Evolutionary conservation across 306 rosid species (phyloP).

Genomic region (Hylodesmum podocarpum): DNA sequence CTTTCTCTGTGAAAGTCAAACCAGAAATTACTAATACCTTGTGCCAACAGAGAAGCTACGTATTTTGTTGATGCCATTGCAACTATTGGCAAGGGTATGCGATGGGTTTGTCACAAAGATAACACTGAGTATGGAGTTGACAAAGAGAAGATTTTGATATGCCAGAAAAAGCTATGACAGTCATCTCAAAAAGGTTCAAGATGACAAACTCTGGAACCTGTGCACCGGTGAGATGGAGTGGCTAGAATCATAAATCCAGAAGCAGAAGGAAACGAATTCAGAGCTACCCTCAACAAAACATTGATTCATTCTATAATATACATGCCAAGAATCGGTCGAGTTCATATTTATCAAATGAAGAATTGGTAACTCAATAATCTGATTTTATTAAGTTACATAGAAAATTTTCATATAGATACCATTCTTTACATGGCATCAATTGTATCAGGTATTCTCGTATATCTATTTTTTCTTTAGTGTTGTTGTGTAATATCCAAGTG

Average conservation of each 20-base stretch:
- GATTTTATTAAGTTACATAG: constrained; percentile 58
- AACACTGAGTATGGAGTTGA: constrained; percentile 63
- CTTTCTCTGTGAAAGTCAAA: too few species aligned
- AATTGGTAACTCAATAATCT: constrained; percentile 60
- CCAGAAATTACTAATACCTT: too few species aligned
- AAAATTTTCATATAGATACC: constrained; percentile 45
- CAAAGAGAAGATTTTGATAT: constrained; percentile 82
- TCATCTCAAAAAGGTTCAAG: constrained; percentile 59
- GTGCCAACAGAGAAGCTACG: constrained; percentile 71
- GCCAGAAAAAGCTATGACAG: constrained; percentile 92
- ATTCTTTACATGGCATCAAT: constrained; percentile 57
- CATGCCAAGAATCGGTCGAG: constrained; percentile 34
- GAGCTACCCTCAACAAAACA: constrained; percentile 49
- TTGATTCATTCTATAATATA: constrained; percentile 43
- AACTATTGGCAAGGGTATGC: constrained; percentile 63
- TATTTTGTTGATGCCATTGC: constrained; percentile 79
- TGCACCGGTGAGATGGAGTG: constrained; percentile 22
- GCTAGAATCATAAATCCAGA: constrained; percentile 32
- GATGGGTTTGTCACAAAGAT: constrained; percentile 84
- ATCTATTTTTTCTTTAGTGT: background rate
- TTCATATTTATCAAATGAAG: constrained; percentile 46
- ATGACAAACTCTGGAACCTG: constrained; percentile 38
- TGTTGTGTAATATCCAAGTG: constrained; percentile 31
- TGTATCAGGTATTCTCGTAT: constrained; percentile 38
- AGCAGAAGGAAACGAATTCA: constrained; percentile 48